phyloP scores from a whole-genome alignment of 768 basidiomycete species.

The Hebeloma cylindrosporum region DNA sequence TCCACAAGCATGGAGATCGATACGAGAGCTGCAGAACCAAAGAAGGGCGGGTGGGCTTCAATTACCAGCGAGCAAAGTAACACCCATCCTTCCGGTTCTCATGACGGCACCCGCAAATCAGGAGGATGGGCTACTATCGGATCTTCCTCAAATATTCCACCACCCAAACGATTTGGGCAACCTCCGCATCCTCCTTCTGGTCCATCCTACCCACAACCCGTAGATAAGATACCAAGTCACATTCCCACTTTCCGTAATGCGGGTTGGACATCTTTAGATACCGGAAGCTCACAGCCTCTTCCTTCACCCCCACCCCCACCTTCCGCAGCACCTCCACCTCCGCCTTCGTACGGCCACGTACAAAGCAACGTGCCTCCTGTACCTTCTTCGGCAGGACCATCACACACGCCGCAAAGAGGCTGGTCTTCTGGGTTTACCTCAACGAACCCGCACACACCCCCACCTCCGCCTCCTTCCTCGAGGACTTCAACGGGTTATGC shows the following conservation, averaged over 20 bases:
- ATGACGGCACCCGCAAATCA: constrained; percentile 38
- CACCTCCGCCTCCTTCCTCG: constrained; percentile 1
- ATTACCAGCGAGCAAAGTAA: constrained; percentile 30
- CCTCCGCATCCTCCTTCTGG: constrained; percentile 3
- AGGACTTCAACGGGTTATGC: constrained; percentile 2
- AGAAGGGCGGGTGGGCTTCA: constrained; percentile 53
- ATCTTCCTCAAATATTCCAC: constrained; percentile 20
- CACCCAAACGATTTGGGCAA: constrained; percentile 7
- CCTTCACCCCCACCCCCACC: constrained; percentile 25
- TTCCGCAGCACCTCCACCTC: constrained; percentile 13
- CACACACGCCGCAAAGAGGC: constrained; percentile 8
- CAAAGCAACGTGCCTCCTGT: background rate
- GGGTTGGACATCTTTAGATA: constrained; percentile 70
- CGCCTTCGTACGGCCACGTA: background rate
- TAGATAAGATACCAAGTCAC: constrained; percentile 7
- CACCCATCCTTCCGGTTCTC: constrained; percentile 17
- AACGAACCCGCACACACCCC: constrained; percentile 4
- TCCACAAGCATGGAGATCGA: constrained; percentile 29
- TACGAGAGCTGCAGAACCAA: constrained; percentile 27
- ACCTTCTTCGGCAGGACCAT: background rate
- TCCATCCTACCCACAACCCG: background rate
- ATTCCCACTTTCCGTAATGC: constrained; percentile 40
- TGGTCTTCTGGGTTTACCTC: constrained; percentile 4
- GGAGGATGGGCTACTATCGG: constrained; percentile 54
- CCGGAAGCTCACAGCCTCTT: constrained; percentile 33